Evolutionary conservation across 2,329 filamentous ascomycete genomes (phyloP), one percentile per base, ranked within the genome.

Genomic region (Sporothrix luriei): DNA sequence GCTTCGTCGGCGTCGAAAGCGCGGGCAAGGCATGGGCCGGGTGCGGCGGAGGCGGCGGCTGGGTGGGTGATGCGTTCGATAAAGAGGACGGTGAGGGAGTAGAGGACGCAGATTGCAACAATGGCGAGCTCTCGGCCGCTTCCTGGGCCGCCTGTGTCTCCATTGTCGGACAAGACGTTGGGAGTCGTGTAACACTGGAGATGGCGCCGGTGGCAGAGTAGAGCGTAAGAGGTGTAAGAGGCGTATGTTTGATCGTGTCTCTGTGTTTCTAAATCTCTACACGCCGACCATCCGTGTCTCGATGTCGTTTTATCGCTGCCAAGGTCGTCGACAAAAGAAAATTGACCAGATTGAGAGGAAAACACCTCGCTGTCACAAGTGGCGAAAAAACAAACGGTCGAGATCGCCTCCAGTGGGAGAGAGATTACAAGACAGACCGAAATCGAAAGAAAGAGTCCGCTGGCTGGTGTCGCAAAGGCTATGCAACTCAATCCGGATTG

Each of bases 61-160:
- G n/a, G 19, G 68, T 1, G 6, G 52, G n/a, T 2, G 61, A 48
- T 59, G 54, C 16, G 19, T 59, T 24, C 16, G 62, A 29, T 0
- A 61, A 55, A 14, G 61, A 57, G 10, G 61, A 57, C 3, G 51
- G 26, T 3, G 59, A 65, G 19, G 68, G n/a, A 16, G 66, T 9
- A 1, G 70, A 40, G n/a, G 76, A 40, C 74, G 74, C 68, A n/a
- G 70, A 54, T 43, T 71, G 70, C 29, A 74, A 57, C 46, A 76
- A 73, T 29, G 75, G 75, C 59, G 75, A 74, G 55, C 68, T 71
- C 62, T 76, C 74, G 19, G 73, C 71, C 21, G 54, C 16, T 38
- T 21, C 49, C n/a, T 65, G 65, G 16, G 65, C n/a, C 19, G 49
- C 19, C 21, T 69, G 46, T 19, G 62, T n/a, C 24, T 68, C 68